Evolutionary conservation across 306 rosid genomes (phyloP).

Genomic region (Sicyos edulis): DNA sequence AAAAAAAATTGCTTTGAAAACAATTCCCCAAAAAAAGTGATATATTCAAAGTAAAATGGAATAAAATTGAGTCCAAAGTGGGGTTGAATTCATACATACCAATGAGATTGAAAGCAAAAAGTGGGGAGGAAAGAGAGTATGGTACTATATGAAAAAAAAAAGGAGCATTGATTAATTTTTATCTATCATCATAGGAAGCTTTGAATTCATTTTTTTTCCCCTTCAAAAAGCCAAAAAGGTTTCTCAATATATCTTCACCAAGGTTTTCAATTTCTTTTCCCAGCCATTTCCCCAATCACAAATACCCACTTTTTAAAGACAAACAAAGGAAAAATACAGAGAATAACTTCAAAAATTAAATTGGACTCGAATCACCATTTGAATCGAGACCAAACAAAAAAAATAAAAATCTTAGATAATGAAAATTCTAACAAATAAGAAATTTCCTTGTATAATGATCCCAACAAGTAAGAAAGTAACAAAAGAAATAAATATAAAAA

Average conservation of each 20-base stretch:
- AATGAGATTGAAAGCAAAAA: conserved; percentile 8
- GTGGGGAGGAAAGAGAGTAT: background rate
- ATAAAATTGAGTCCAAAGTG: conserved; percentile 9
- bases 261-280: conserved; percentile 6
- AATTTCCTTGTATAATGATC: too few relatives aligned
- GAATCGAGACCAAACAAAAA: too few relatives aligned
- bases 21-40: background rate
- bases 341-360: too few relatives aligned
- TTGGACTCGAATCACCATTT: too few relatives aligned
- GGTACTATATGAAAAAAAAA: background rate
- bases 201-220: background rate
- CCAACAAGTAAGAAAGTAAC: too few relatives aligned
- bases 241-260: background rate
- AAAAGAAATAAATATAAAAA: too few relatives aligned
- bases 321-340: too few relatives aligned
- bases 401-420: too few relatives aligned
- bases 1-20: background rate
- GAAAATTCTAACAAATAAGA: too few relatives aligned
- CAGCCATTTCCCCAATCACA: conserved; percentile 3
- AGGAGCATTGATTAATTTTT: background rate
- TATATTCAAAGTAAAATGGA: background rate
- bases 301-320: background rate
- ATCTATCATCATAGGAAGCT: background rate
- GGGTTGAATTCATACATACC: conserved; percentile 2
- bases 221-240: conserved; percentile 3